These are phyloP conservation scores for Datura wrightii DNA, from an alignment of 257 asterid species.

Conservation along the genomic window DNA sequence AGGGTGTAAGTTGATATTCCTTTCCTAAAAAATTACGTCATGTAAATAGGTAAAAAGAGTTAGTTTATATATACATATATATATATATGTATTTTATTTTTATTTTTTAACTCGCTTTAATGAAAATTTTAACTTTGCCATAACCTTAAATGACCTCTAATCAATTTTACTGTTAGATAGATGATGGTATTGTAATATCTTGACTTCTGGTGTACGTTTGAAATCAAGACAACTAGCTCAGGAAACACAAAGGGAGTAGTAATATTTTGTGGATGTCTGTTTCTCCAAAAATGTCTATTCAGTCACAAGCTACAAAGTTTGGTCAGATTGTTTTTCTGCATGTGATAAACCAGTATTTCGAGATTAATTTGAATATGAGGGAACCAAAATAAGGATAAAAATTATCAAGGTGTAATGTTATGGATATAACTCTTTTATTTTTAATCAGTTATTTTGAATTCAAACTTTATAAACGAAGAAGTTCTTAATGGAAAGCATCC, in stretches of 20 bases:
- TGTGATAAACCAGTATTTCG: not conserved
- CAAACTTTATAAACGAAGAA: not conserved
- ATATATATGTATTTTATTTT: too few relatives aligned
- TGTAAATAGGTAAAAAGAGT: too few relatives aligned
- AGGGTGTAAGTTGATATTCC: too few relatives aligned
- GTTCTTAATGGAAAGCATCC: not conserved
- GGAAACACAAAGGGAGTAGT: not conserved
- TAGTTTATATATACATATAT: too few relatives aligned
- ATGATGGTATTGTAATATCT: not conserved
- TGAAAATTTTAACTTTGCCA: not conserved
- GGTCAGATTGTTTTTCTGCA: slow-evolving; percentile 2
- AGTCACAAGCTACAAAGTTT: slow-evolving; percentile 23
- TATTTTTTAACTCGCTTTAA: too few relatives aligned
- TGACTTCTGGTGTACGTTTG: not conserved
- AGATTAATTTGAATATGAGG: not conserved
- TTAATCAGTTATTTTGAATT: not conserved
- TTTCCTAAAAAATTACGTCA: too few relatives aligned
- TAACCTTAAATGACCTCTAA: not conserved
- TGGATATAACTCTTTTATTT: too few relatives aligned
- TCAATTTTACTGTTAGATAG: not conserved
- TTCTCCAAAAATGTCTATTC: not conserved
- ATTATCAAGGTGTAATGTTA: not conserved
- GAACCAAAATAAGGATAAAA: not conserved
- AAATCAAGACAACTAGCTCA: not conserved
- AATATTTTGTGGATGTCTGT: not conserved